Evolutionary conservation across 2,329 filamentous ascomycete genomes (phyloP).

Genomic region (Colletotrichum lini): DNA sequence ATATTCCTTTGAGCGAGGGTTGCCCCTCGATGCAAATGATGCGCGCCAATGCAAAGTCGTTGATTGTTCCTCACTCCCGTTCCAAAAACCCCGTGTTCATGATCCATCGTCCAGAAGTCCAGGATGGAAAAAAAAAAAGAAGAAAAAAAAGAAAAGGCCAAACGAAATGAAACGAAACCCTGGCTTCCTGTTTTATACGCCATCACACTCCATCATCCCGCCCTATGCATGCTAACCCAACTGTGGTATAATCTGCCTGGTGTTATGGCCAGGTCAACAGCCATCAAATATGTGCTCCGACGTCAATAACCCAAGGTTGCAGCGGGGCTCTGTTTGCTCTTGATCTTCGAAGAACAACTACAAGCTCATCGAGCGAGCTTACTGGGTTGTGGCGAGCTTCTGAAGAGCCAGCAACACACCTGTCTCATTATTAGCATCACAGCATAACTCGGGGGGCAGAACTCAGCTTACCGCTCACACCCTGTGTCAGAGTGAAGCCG

Average conservation of each 20-base stretch:
- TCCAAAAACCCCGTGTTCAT: constrained; percentile 1
- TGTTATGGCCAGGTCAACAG: constrained; percentile 35
- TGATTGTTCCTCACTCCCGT: constrained; percentile 8
- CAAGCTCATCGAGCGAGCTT: neutral
- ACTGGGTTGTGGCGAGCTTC: constrained; percentile 51
- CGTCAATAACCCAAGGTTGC: neutral
- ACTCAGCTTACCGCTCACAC: constrained; percentile 82
- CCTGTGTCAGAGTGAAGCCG: constrained; percentile 87
- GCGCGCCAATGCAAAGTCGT: constrained; percentile 37
- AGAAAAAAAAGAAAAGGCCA: constrained; percentile 10
- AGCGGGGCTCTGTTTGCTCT: neutral
- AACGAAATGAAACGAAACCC: constrained; percentile 21
- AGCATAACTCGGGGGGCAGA: too few relatives aligned
- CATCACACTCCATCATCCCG: constrained; percentile 27
- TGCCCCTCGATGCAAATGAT: constrained; percentile 22
- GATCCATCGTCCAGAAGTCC: constrained; percentile 7
- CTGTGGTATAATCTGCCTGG: constrained; percentile 39
- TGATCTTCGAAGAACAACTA: neutral
- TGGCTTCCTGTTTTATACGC: constrained; percentile 39
- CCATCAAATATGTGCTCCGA: constrained; percentile 27
- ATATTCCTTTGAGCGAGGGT: constrained; percentile 24
- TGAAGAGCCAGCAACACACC: constrained; percentile 61
- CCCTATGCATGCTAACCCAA: constrained; percentile 26
- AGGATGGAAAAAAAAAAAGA: neutral
- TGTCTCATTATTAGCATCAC: constrained; percentile 40